phyloP scores from a whole-genome alignment of 192 early-diverging fungal genomes.

The Linnemannia schmuckeri region DNA sequence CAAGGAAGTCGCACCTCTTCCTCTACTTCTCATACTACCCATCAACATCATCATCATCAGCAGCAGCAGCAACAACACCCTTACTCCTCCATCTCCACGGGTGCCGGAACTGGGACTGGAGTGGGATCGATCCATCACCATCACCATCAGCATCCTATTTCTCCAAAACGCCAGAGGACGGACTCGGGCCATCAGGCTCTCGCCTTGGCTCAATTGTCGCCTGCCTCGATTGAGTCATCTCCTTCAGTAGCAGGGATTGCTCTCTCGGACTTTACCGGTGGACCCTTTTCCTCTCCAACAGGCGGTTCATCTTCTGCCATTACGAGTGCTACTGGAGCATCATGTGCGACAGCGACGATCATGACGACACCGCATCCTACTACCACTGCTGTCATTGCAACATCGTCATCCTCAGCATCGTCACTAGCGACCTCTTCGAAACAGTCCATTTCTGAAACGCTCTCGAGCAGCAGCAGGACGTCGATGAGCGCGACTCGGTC shows the following conservation, averaged over 20 bases:
- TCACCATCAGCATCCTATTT: conserved; percentile 3
- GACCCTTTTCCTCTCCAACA: not conserved
- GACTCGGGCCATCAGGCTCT: conserved; percentile 25
- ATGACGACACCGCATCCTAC: not conserved
- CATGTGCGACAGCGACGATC: not conserved
- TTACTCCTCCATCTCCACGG: conserved; percentile 6
- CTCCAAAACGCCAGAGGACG: conserved; percentile 30
- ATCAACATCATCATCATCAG: conserved; percentile 6
- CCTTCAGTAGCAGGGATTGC: not conserved
- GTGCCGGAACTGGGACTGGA: not conserved
- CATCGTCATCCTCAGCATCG: not conserved
- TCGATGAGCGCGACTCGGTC: not conserved
- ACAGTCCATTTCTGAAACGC: not conserved
- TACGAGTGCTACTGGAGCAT: conserved; percentile 1
- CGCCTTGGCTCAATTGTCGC: conserved; percentile 14
- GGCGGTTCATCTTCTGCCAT: not conserved
- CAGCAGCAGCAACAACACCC: conserved; percentile 4
- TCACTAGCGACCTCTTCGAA: not conserved
- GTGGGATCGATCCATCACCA: not conserved
- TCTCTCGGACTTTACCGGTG: conserved; percentile 6
- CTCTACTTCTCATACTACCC: not conserved
- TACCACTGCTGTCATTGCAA: not conserved
- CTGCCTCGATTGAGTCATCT: conserved; percentile 1
- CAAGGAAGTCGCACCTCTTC: not conserved
- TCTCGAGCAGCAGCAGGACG: conserved; percentile 12